phyloP scores from a whole-genome alignment of 1,284 basidiomycete genomes.

The Ceratobasidium sp. region DNA sequence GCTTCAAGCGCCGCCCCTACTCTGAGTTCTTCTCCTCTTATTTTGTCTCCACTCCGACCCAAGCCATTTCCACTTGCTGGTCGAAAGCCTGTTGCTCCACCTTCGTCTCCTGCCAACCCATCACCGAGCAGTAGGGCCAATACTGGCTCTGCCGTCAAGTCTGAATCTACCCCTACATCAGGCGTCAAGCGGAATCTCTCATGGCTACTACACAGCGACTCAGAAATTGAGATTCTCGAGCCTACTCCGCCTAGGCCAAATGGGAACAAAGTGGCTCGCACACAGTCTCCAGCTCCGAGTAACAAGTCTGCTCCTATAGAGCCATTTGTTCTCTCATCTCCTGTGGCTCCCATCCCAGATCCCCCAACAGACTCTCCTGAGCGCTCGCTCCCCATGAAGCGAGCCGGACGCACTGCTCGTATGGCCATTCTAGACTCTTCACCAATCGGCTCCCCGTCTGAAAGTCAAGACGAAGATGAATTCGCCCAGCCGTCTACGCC shows the following conservation, averaged over 20 bases:
- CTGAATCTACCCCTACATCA: conserved; percentile 42
- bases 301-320: not conserved
- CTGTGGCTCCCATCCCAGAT: conserved; percentile 33
- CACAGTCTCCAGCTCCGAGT: not conserved
- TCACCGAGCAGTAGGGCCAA: not conserved
- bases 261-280: not conserved
- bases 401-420: conserved; percentile 19
- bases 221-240: conserved; percentile 61
- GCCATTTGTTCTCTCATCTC: conserved; percentile 16
- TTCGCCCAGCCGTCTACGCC: conserved; percentile 49
- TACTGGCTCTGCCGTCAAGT: conserved; percentile 61
- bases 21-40: conserved; percentile 26
- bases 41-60: conserved; percentile 3
- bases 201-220: conserved; percentile 58
- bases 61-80: conserved; percentile 23
- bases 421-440: conserved; percentile 38
- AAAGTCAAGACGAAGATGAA: conserved; percentile 40
- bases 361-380: conserved; percentile 53
- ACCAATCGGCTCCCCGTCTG: conserved; percentile 50
- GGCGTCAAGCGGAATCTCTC: conserved; percentile 25
- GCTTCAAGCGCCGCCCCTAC: conserved; percentile 52
- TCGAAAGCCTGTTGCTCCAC: conserved; percentile 28
- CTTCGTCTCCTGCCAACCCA: conserved; percentile 19
- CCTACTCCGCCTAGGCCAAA: conserved; percentile 58
- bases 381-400: conserved; percentile 62